Conservation (phyloP, 805 yeast genomes). For the Peterozyma xylosa region DNA sequence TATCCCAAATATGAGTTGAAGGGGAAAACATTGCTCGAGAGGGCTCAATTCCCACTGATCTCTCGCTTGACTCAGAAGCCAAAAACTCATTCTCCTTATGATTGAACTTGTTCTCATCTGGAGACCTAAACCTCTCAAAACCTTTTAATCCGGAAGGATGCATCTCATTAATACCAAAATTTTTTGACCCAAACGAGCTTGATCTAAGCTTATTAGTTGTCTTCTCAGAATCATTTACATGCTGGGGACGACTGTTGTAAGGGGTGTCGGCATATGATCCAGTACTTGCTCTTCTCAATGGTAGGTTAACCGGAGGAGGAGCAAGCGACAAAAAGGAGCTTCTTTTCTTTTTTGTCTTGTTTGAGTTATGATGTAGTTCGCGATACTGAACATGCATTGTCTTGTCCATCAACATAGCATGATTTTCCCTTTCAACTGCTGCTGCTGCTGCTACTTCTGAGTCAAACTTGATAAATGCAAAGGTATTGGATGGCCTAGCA, state of each 20-base stretch:
- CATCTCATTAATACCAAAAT: neutral
- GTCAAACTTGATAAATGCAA: slow-evolving; percentile 67
- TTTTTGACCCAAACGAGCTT: neutral
- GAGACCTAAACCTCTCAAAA: neutral
- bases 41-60: neutral
- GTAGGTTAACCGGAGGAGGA: slow-evolving; percentile 74
- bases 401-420: slow-evolving; percentile 61
- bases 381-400: slow-evolving; percentile 84
- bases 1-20: neutral
- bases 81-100: neutral
- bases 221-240: neutral
- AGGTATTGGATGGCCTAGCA: slow-evolving; percentile 41
- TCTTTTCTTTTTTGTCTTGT: slow-evolving; percentile 18
- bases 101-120: neutral
- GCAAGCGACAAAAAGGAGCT: slow-evolving; percentile 38
- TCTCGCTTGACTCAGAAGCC: too few species aligned
- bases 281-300: slow-evolving; percentile 28
- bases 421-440: slow-evolving; percentile 83
- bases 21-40: neutral
- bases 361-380: slow-evolving; percentile 38
- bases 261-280: slow-evolving; percentile 2
- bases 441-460: slow-evolving; percentile 72
- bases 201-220: neutral
- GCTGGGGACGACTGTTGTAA: too few species aligned
- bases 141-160: neutral